Evolutionary conservation across 176 grass and related monocot genomes (phyloP), one percentile per base, ranked within the genome.

Genomic region (Triticum monococcum): DNA sequence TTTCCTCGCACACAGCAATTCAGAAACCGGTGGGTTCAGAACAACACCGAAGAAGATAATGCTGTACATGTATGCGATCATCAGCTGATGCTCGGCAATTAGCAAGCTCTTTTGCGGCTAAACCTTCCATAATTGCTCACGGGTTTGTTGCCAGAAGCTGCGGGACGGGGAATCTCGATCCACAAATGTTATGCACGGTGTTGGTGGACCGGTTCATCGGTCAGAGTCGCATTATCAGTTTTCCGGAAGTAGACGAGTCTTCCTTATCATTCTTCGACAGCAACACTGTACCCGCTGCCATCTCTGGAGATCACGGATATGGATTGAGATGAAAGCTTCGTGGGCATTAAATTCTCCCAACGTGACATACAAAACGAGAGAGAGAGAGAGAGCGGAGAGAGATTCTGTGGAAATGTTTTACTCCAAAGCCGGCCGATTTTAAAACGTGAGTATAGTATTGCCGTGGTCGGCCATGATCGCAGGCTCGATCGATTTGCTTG

Each of bases 331-430:
- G 69, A 16, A 88, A 88, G 89, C 63, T 82, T 72, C 4, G 16
- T 0, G 1, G 7, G 1, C 48, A 84, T 23, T 85, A 61, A 68
- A 78, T 64, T 5, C 50, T 54, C 16, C 16, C 76, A 88, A 52
- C 28, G 38, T 84, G 81, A 33, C 61, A 88, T 91, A 71, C 2
- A 38, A 77, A 77, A 75, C 1, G 62, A 24, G 6, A 36, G 35
- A 30, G 28, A 30, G 28, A 37, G 36, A 36, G 35, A 54, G 54
- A 22, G 52, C 4, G 46, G 48, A 9, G 67, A 38, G 67, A 75
- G 68, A 91, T 91, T 87, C 85, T 22, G 3, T 80, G 89, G 89
- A 85, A 88, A 81, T 87, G 85, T 91, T 91, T 88, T 91, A 91
- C 89, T 91, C 85, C 89, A 88, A 80, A 68, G 67, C 68, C 78